Conservation (phyloP, 2,329 filamentous ascomycete species). For the Chlorencoelia australis region DNA sequence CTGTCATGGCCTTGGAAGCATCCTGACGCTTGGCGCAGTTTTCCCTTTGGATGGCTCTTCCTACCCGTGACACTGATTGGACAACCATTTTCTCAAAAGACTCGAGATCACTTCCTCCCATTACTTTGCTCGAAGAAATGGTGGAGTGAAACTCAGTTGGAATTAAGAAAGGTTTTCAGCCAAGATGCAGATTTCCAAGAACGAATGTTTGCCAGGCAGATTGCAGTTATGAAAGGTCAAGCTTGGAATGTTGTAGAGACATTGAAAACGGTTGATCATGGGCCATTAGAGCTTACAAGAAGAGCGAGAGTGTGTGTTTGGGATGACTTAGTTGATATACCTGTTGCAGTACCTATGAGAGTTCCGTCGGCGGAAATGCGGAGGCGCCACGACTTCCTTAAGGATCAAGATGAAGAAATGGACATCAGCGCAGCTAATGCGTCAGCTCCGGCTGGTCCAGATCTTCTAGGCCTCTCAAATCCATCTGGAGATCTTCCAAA, state of each 20-base stretch:
- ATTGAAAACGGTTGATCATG: conserved; percentile 83
- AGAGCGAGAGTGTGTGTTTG: conserved; percentile 89
- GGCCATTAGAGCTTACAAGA: conserved; percentile 84
- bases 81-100: conserved; percentile 89
- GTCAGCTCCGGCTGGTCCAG: conserved; percentile 44
- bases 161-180: conserved; percentile 77
- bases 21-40: conserved; percentile 71
- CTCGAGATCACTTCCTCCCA: conserved; percentile 89
- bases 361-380: conserved; percentile 77
- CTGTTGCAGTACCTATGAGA: conserved; percentile 83
- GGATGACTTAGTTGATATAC: conserved; percentile 95
- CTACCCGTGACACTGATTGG: conserved; percentile 93
- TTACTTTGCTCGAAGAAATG: conserved; percentile 87
- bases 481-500: conserved; percentile 41
- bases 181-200: conserved; percentile 95
- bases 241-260: conserved; percentile 99
- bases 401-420: conserved; percentile 66
- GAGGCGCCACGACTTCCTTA: conserved; percentile 44
- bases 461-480: conserved; percentile 49
- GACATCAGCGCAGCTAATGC: conserved; percentile 71
- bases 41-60: conserved; percentile 98
- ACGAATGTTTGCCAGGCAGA: conserved; percentile 96
- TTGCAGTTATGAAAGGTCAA: conserved; percentile 98
- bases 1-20: conserved; percentile 75
- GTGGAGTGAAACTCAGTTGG: conserved; percentile 92